These are phyloP conservation scores for Porphyra umbilicalis DNA, from an alignment of 31 red algal species.

Conservation along the genomic window DNA sequence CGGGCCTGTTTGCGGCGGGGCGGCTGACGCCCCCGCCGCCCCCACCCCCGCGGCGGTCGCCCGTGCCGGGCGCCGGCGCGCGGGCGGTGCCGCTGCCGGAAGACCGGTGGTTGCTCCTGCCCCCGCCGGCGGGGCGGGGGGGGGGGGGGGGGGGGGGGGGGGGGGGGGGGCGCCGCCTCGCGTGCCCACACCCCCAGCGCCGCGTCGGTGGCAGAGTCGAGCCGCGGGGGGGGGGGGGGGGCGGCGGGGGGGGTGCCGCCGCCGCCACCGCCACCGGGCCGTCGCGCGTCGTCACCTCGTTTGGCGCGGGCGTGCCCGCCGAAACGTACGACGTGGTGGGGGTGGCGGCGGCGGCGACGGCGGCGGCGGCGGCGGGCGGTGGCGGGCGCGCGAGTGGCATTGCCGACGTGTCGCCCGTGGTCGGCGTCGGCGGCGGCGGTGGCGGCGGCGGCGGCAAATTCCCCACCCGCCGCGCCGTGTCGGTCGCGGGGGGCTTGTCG, in stretches of 20 bases:
- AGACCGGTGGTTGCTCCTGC: not conserved
- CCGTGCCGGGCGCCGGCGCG: not conserved
- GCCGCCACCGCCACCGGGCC: not conserved
- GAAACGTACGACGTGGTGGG: not conserved
- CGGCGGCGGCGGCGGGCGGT: not conserved
- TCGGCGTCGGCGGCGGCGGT: too few relatives aligned
- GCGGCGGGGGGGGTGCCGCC: not conserved
- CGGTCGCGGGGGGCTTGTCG: not conserved
- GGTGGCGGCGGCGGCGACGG: not conserved
- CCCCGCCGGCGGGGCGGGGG: not conserved
- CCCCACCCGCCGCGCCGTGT: not conserved
- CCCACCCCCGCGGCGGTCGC: not conserved
- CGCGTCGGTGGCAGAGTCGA: too few relatives aligned
- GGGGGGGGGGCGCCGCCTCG: not conserved
- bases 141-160: not conserved
- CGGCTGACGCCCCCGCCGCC: not conserved
- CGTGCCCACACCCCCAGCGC: too few relatives aligned
- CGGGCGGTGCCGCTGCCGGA: not conserved
- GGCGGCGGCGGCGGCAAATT: not conserved
- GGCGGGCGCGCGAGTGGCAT: not conserved
- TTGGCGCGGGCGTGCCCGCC: not conserved
- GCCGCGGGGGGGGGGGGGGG: not conserved
- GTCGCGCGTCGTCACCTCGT: not conserved
- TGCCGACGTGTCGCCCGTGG: too few relatives aligned
- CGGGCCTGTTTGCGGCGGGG: not conserved